Evolutionary conservation across 176 grass and related monocot species (phyloP).

Genomic region (Phragmites australis): DNA sequence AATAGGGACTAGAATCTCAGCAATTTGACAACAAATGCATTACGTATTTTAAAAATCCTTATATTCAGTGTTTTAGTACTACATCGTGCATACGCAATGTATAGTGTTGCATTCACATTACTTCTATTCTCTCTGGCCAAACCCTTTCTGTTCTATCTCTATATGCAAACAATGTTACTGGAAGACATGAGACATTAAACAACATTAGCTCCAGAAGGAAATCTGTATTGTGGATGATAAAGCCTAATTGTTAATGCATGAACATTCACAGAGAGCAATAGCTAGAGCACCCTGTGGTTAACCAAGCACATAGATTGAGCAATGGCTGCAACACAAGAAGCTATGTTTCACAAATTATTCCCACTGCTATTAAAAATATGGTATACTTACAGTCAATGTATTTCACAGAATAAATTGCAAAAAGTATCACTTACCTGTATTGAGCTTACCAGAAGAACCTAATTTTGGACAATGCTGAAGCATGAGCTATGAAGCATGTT

Average conservation of each 20-base stretch:
- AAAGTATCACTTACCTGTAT: neutral
- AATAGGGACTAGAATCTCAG: neutral
- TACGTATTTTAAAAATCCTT: conserved; percentile 14
- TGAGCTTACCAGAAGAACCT: neutral
- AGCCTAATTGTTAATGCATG: neutral
- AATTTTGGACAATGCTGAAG: conserved; percentile 10
- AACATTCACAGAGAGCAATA: conserved; percentile 9
- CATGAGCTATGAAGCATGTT: neutral
- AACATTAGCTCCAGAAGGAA: neutral
- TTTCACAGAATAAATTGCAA: neutral
- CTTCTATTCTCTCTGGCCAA: conserved; percentile 19
- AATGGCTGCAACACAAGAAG: neutral
- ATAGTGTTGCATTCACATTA: neutral
- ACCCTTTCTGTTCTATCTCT: neutral
- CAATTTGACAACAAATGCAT: neutral
- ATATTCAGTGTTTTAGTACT: conserved; percentile 12
- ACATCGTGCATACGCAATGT: neutral
- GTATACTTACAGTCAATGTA: neutral
- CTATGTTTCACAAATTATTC: conserved; percentile 8
- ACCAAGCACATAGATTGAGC: neutral
- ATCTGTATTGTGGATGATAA: neutral
- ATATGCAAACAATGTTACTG: neutral
- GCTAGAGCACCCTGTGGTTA: neutral
- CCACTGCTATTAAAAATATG: neutral
- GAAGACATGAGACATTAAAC: neutral